Percentiles rank a stretch among this genome's conserved stretches.
Evolutionary conservation across 1,284 basidiomycete species (phyloP).

Genomic region (Malassezia japonica): DNA sequence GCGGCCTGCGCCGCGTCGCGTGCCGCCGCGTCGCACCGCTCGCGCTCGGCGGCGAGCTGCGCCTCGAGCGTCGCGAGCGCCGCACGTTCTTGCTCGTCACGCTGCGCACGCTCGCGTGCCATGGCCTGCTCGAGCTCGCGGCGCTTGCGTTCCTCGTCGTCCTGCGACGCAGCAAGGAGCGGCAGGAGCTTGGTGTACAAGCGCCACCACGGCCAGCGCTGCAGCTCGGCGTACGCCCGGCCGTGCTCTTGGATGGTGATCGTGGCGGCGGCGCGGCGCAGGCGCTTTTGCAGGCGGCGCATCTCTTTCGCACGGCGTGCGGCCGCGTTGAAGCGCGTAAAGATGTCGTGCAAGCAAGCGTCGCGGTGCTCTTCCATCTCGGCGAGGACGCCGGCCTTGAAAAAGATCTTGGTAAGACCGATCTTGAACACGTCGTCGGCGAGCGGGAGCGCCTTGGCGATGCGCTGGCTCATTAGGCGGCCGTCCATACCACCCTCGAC

Average conservation of each 20-base stretch:
- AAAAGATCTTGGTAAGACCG: constrained; percentile 95
- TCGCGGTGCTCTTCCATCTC: constrained; percentile 92
- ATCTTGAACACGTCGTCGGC: constrained; percentile 78
- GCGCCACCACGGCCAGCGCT: constrained; percentile 99
- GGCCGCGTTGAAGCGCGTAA: constrained; percentile 75
- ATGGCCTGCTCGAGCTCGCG: constrained; percentile 78
- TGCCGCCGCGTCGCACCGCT: constrained; percentile 57
- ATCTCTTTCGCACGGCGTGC: constrained; percentile 76
- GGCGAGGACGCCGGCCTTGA: constrained; percentile 97
- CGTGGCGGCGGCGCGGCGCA: constrained; percentile 83
- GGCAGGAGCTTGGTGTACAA: constrained; percentile 88
- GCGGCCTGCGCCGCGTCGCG: constrained; percentile 65
- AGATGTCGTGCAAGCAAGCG: constrained; percentile 73
- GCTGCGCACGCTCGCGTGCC: constrained; percentile 40
- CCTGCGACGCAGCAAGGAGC: constrained; percentile 78
- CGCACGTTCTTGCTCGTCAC: constrained; percentile 39
- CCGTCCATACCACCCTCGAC: constrained; percentile 95
- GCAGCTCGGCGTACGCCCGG: constrained; percentile 66
- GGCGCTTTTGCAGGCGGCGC: constrained; percentile 84
- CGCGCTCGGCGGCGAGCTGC: constrained; percentile 62
- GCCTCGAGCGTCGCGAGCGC: constrained; percentile 34
- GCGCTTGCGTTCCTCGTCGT: constrained; percentile 78
- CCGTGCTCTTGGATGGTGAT: constrained; percentile 90
- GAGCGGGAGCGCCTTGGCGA: constrained; percentile 80
- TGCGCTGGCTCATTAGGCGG: constrained; percentile 81